Evolutionary conservation across 139 green algal species (phyloP).

Genomic region (Auxenochlorella protothecoides): DNA sequence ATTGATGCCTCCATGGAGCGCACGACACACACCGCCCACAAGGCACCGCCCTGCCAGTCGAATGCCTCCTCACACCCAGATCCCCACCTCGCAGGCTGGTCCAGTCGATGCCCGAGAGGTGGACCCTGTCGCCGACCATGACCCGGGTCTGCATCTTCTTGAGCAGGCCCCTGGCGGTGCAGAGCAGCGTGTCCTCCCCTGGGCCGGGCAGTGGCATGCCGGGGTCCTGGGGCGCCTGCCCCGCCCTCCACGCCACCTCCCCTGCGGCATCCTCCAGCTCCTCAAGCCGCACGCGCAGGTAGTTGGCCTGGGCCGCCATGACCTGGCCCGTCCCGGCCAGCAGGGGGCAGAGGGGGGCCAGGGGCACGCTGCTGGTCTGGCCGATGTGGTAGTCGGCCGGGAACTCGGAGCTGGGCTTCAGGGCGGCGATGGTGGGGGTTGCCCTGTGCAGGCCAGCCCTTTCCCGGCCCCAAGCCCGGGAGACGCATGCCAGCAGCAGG

Average conservation of each 20-base stretch:
- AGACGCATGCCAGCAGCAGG: too few relatives aligned
- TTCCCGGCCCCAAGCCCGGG: too few relatives aligned
- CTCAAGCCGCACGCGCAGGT: conserved; percentile 50
- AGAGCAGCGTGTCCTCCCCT: conserved; percentile 48
- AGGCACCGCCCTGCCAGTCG: too few relatives aligned
- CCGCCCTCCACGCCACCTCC: not conserved
- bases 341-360: too few relatives aligned
- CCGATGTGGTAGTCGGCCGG: too few relatives aligned
- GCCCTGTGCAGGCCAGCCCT: too few relatives aligned
- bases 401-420: too few relatives aligned
- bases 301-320: conserved; percentile 71
- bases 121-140: conserved; percentile 80
- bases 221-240: conserved; percentile 7
- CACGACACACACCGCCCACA: too few relatives aligned
- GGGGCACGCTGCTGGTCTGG: too few relatives aligned
- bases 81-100: conserved; percentile 32
- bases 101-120: conserved; percentile 74
- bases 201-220: conserved; percentile 13
- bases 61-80: not conserved
- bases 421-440: too few relatives aligned
- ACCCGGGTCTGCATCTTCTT: conserved; percentile 83
- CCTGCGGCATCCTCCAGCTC: not conserved
- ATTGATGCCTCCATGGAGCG: too few relatives aligned
- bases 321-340: conserved; percentile 36
- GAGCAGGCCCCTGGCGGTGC: conserved; percentile 68